Conservation (phyloP, 495 filamentous ascomycete genomes). For the Parathielavia hyrcaniae region DNA sequence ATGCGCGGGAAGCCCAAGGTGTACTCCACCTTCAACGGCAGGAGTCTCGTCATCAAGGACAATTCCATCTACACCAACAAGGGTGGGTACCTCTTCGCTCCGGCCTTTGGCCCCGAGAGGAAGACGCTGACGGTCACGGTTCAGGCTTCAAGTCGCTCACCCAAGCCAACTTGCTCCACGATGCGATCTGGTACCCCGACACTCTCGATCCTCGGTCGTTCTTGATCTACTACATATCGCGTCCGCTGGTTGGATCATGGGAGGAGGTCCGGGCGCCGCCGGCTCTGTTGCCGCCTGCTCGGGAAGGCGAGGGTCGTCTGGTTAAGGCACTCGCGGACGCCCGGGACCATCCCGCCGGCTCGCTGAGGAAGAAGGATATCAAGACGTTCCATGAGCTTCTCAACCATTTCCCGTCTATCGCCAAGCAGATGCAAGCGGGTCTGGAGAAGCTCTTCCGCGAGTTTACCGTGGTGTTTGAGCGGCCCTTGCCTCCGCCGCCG, state of each 20-base stretch:
- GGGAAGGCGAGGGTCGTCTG: conserved; percentile 28
- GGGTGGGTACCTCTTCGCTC: conserved; percentile 47
- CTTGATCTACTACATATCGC: conserved; percentile 95
- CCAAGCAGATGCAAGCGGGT: conserved; percentile 90
- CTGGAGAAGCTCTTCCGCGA: conserved; percentile 86
- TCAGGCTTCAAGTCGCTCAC: conserved; percentile 86
- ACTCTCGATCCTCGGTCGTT: conserved; percentile 77
- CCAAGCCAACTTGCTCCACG: conserved; percentile 82
- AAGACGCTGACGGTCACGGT: conserved; percentile 9
- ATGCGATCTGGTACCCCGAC: conserved; percentile 83
- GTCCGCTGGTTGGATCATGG: conserved; percentile 78
- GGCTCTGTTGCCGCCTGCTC: conserved; percentile 46
- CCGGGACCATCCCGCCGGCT: conserved; percentile 21
- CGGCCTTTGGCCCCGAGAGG: neutral
- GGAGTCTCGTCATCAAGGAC: conserved; percentile 93
- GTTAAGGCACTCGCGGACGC: conserved; percentile 35
- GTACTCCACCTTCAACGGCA: conserved; percentile 84
- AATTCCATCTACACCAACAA: conserved; percentile 91
- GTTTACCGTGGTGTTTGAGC: conserved; percentile 78
- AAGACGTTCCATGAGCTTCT: conserved; percentile 85
- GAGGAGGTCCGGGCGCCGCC: conserved; percentile 64
- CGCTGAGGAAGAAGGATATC: conserved; percentile 77
- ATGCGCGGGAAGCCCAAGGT: conserved; percentile 88
- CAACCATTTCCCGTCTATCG: conserved; percentile 92
- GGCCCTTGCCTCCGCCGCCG: conserved; percentile 71